Evolutionary conservation across 768 basidiomycete species (phyloP).

Genomic region (Naganishia onofrii): DNA sequence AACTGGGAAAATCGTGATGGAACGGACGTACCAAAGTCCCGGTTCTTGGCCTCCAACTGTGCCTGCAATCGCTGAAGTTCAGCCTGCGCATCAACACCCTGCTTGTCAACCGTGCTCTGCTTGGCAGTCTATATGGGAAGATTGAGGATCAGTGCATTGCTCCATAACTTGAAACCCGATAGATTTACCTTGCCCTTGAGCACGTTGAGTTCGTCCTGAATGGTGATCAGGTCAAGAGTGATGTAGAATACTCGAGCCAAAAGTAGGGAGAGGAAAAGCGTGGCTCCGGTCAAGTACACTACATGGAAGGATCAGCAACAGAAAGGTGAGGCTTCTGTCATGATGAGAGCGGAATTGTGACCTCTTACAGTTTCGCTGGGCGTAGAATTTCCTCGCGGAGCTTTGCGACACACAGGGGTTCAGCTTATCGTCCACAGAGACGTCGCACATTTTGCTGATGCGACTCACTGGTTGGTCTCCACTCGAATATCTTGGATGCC

Average conservation of each 20-base stretch:
- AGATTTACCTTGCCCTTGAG: slow-evolving; percentile 63
- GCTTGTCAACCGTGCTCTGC: slow-evolving; percentile 45
- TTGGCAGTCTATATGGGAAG: slow-evolving; percentile 49
- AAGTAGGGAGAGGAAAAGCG: slow-evolving; percentile 91
- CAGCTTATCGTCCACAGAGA: background rate
- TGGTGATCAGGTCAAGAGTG: slow-evolving; percentile 82
- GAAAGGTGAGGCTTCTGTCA: background rate
- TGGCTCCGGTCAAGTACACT: slow-evolving; percentile 72
- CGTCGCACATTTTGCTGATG: background rate
- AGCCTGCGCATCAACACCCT: slow-evolving; percentile 56
- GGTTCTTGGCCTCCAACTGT: slow-evolving; percentile 63
- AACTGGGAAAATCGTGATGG: background rate
- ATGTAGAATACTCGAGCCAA: slow-evolving; percentile 90
- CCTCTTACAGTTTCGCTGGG: slow-evolving; percentile 44
- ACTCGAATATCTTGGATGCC: slow-evolving; percentile 64
- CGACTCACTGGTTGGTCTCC: slow-evolving; percentile 65
- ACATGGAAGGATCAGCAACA: slow-evolving; percentile 9
- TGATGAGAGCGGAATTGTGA: background rate
- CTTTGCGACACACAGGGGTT: slow-evolving; percentile 44
- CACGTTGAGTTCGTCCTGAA: slow-evolving; percentile 81
- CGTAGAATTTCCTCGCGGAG: slow-evolving; percentile 87
- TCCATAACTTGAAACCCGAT: background rate
- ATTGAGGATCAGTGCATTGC: background rate
- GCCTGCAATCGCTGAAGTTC: slow-evolving; percentile 69
- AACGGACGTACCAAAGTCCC: slow-evolving; percentile 62